Base-by-base conservation (phyloP, 148 eudicot genomes). In the Vaccinium darrowii region DNA sequence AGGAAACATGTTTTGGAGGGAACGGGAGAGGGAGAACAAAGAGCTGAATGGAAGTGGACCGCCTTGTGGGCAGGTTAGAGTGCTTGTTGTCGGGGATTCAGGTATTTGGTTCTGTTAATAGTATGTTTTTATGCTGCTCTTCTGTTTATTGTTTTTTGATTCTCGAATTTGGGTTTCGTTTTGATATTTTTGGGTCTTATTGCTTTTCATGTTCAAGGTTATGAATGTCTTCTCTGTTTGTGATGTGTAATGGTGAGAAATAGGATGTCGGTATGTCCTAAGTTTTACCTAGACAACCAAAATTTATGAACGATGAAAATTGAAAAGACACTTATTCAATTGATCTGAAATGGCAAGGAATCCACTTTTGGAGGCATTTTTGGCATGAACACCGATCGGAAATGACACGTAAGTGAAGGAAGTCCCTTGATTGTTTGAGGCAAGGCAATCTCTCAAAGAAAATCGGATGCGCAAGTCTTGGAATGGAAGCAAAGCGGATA, bases 1-100 rank as follows among this genome's bases (percentile, higher is more conserved):
- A 81, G 82, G 43, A 79, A 92, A 85, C 72, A 94, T 94, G 99
- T 96, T 96, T 89, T 92, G 97, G 99, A 94, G 98, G 88, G 98
- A 91, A 43, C 78, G 91, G 33, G 97, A 92, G 88, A 90, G 90
- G 86, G 96, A 92, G 53, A 90, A 43, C 82, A 93, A 90, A 87
- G 96, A 91, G 73, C 90, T 87, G 63, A 89, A 88, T 79, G 94
- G 94, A 4, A 30, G 39, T 18, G 97, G 92, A 50, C 94, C 94
- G 27, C 97, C 89, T 86, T 90, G 90, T 81, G 99, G 99, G 10
- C 97, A 94, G 83, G 95, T 96, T 85, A 89, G 97, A 81, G 98
- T 96, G 83, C 95, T 96, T 86, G 90, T 96, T 39, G 94, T 93
- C 82, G 99, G 99, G 21, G 98, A 96, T 86, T 96, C 99, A 83